Conservation (phyloP, 768 basidiomycete species). For the Phylloporus scabripes region DNA sequence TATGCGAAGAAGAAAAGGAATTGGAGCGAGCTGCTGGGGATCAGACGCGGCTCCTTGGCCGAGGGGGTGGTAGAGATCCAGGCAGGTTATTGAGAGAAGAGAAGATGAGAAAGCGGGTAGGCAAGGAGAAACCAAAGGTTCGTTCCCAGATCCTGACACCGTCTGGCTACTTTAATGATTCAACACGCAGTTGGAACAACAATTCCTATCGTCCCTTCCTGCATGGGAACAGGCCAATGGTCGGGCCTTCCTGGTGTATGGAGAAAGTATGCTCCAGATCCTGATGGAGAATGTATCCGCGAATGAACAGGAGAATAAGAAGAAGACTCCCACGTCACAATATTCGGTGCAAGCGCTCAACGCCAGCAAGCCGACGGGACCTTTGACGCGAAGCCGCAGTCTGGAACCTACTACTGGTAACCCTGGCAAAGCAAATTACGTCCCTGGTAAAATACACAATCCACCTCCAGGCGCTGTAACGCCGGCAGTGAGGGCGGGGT, state of each 20-base stretch:
- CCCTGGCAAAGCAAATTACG: slow-evolving; percentile 17
- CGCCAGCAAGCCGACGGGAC: slow-evolving; percentile 10
- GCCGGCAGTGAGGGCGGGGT: slow-evolving; percentile 52
- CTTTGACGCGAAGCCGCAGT: slow-evolving; percentile 24
- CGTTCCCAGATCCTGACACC: neutral
- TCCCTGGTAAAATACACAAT: slow-evolving; percentile 30
- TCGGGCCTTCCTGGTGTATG: slow-evolving; percentile 78
- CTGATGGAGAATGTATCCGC: slow-evolving; percentile 70
- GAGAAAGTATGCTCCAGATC: slow-evolving; percentile 71
- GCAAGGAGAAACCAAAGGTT: slow-evolving; percentile 89
- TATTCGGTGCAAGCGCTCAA: slow-evolving; percentile 30
- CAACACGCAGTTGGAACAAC: slow-evolving; percentile 80
- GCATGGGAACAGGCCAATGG: slow-evolving; percentile 79
- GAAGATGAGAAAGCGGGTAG: slow-evolving; percentile 94
- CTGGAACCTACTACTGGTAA: slow-evolving; percentile 19
- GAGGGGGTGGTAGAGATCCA: slow-evolving; percentile 70
- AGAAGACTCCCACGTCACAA: slow-evolving; percentile 38
- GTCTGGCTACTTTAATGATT: neutral
- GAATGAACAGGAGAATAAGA: slow-evolving; percentile 77
- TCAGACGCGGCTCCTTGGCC: slow-evolving; percentile 73
- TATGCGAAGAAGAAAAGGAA: slow-evolving; percentile 86
- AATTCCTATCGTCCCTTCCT: slow-evolving; percentile 72
- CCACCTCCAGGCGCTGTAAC: slow-evolving; percentile 40
- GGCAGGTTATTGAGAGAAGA: slow-evolving; percentile 88
- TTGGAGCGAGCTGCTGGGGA: slow-evolving; percentile 76